Evolutionary conservation across 2,329 filamentous ascomycete species (phyloP), one percentile per base, ranked within the genome.

Genomic region (Ceratocystis smalleyi): DNA sequence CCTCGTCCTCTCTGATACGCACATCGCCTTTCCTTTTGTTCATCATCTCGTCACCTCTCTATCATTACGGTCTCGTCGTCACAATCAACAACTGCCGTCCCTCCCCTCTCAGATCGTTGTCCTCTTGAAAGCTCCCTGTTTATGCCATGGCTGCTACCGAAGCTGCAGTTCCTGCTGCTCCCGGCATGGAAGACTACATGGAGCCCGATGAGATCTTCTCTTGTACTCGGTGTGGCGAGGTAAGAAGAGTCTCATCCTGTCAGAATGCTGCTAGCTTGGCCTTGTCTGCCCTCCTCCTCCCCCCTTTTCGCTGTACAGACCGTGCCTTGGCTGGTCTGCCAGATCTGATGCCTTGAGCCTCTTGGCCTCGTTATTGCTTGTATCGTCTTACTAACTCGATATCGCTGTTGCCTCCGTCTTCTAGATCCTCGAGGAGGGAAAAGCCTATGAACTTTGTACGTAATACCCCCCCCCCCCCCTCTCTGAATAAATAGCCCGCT

Each of bases 401-500:
- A 15, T 30, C 64, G 65, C 32, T 35, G 32, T 35, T 12, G 32
- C 32, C 32, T 35, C 12, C 32, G 8, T 35, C 32, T 35, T 70
- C 65, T 74, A 96, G 91, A 96, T 97, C 69, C 82, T 99, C 22
- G 94, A 99, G 76, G 94, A 99, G 80, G 94, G 94, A 71, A 97
- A 97, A 76, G 94, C 94, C 62, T 99, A 96, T 71, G 94, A 99
- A 77, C 82, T 99, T 71, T 91, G 92, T 97, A 79, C 66, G 81
- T 79, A 35, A 35, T 7, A 6, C 30, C 6, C 30, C 1, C 32
- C 24, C 3, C 24, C 24, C 24, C 24, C 32, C 32, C 32, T 35
- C 7, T 7, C 32, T 35, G 32, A 35, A 35, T 35, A 35, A 10
- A 10, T 8, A 35, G 2, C 32, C 8, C 3, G 32, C 1, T 3